Evolutionary conservation across 805 yeast species (phyloP).

Genomic region (Pichia rugopelliculosa): DNA sequence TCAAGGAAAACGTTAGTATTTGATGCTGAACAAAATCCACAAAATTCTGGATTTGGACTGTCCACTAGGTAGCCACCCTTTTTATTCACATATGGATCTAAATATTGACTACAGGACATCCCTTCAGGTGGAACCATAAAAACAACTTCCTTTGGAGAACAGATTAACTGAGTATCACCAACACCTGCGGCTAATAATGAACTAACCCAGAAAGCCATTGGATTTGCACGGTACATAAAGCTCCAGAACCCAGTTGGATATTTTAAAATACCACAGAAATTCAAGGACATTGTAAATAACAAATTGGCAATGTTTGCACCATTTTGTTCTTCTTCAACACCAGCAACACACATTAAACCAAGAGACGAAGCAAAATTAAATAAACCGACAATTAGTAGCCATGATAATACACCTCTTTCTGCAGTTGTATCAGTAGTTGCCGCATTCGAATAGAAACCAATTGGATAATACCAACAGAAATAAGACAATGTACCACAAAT

Average conservation of each 20-base stretch:
- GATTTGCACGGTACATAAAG: constrained; percentile 65
- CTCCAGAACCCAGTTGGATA: constrained; percentile 55
- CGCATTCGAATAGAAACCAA: no score
- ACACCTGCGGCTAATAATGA: constrained; percentile 46
- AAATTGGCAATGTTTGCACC: no score
- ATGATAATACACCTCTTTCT: no score
- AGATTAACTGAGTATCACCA: constrained; percentile 39
- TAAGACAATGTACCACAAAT: constrained; percentile 48
- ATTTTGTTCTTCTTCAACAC: no score
- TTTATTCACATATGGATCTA: constrained; percentile 30
- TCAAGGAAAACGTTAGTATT: constrained; percentile 55
- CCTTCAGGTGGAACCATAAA: constrained; percentile 51
- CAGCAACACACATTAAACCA: no score
- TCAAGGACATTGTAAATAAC: constrained; percentile 50
- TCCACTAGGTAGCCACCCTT: constrained; percentile 50
- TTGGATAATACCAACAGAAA: constrained; percentile 34
- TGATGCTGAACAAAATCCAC: constrained; percentile 53
- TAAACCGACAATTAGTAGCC: no score
- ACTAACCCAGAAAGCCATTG: constrained; percentile 65
- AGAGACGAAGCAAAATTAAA: constrained; percentile 36
- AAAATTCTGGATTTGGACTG: constrained; percentile 38
- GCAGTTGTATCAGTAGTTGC: no score
- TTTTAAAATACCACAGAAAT: constrained; percentile 60
- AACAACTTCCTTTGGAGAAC: constrained; percentile 42
- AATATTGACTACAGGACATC: constrained; percentile 54